These are phyloP conservation scores for Antitrichia curtipendula DNA, from an alignment of 225 moss, liverwort and hornwort genomes.

Conservation along the genomic window DNA sequence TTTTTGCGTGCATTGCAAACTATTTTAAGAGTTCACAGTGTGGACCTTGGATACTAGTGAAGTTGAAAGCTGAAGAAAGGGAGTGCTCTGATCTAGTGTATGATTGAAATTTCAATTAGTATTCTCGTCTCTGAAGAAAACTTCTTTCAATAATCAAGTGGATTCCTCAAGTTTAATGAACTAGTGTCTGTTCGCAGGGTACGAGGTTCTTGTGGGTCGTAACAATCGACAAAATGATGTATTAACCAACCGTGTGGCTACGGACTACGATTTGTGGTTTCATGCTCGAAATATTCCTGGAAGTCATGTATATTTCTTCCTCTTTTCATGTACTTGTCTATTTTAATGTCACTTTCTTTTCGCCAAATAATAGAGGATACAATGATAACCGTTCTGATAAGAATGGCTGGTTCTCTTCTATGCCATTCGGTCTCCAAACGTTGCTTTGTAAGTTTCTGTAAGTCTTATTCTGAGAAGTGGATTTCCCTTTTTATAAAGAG, in stretches of 20 bases:
- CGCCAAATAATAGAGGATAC: neutral
- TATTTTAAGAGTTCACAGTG: neutral
- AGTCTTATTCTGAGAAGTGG: neutral
- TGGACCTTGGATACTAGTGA: neutral
- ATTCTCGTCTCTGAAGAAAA: neutral
- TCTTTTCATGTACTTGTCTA: neutral
- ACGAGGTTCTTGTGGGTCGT: slow-evolving; percentile 36
- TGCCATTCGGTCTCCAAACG: neutral
- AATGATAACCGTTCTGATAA: neutral
- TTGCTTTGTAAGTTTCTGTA: neutral
- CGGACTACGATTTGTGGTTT: slow-evolving; percentile 49
- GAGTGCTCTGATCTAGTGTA: neutral
- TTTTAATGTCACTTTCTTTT: neutral
- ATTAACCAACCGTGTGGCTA: slow-evolving; percentile 35
- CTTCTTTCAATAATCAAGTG: neutral
- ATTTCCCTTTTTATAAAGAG: neutral
- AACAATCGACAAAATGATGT: slow-evolving; percentile 45
- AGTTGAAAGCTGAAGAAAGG: neutral
- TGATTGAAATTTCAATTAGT: neutral
- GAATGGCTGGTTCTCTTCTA: neutral
- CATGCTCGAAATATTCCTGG: slow-evolving; percentile 48
- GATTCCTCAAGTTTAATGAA: neutral
- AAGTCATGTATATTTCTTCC: slow-evolving; percentile 30
- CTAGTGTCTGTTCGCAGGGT: slow-evolving; percentile 15
- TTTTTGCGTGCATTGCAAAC: neutral